Percentiles rank a stretch among this genome's conserved stretches.
phyloP scores from a whole-genome alignment of 805 yeast genomes.

The Cyberlindnera maritima region DNA sequence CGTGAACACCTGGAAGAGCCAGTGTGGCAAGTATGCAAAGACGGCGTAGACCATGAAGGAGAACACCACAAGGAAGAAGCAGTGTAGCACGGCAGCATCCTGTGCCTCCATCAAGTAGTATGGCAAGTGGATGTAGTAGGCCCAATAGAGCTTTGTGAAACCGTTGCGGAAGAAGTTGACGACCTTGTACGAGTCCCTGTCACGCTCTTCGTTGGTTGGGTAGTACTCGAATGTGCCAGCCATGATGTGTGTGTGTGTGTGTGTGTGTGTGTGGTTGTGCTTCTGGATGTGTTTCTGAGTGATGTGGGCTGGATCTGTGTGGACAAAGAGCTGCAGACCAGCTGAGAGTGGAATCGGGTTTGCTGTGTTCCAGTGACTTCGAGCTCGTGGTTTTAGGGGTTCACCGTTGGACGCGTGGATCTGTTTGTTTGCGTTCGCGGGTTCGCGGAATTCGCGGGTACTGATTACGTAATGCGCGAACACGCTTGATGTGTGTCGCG shows the following conservation, averaged over 20 bases:
- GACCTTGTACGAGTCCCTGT: constrained; percentile 24
- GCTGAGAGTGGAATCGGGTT: too few species aligned
- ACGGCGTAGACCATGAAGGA: constrained; percentile 39
- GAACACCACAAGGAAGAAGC: constrained; percentile 35
- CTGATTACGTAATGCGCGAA: too few species aligned
- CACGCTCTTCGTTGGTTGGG: constrained; percentile 29
- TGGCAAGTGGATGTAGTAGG: constrained; percentile 43
- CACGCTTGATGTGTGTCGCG: too few species aligned
- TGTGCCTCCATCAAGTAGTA: constrained; percentile 41
- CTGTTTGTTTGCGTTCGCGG: too few species aligned
- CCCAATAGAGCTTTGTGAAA: constrained; percentile 38
- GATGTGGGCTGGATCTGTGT: too few species aligned
- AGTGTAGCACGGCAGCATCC: constrained; percentile 40
- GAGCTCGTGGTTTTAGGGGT: too few species aligned
- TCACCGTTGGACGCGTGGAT: not conserved
- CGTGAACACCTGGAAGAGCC: constrained; percentile 22
- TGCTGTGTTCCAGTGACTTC: too few species aligned
- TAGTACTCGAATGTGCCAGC: constrained; percentile 30
- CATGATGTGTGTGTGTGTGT: constrained; percentile 15
- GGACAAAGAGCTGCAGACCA: too few species aligned
- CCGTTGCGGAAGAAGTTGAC: constrained; percentile 29
- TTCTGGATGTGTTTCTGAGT: too few species aligned
- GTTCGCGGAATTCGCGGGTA: too few species aligned
- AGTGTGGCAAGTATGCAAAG: constrained; percentile 30
- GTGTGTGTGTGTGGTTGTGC: too few species aligned